Evolutionary conservation across 140 eudicot species (phyloP).

Genomic region (Oenanthe javanica): DNA sequence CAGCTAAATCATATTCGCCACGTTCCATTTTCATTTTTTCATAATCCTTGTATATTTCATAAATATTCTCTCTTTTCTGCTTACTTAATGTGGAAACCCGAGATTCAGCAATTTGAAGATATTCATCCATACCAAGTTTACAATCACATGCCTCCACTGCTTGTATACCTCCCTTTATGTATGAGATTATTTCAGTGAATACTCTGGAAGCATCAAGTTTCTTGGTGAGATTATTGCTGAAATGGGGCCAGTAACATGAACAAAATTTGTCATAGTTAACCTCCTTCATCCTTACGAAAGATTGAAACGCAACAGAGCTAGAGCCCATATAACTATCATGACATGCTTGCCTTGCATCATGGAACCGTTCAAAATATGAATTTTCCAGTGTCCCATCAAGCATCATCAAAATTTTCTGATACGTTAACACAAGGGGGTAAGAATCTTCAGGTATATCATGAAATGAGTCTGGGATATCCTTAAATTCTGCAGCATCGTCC

Average conservation of each 20-base stretch:
- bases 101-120: slow-evolving; percentile 39
- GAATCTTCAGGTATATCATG: slow-evolving; percentile 26
- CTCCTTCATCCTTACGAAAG: slow-evolving; percentile 40
- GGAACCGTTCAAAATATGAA: slow-evolving; percentile 54
- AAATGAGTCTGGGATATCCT: slow-evolving; percentile 51
- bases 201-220: slow-evolving; percentile 52
- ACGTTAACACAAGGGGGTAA: slow-evolving; percentile 74
- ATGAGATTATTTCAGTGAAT: slow-evolving; percentile 73
- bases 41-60: slow-evolving; percentile 42
- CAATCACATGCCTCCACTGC: slow-evolving; percentile 20
- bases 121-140: slow-evolving; percentile 30
- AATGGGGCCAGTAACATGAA: slow-evolving; percentile 59
- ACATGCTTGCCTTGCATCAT: slow-evolving; percentile 9
- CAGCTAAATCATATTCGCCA: slow-evolving; percentile 63
- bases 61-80: slow-evolving; percentile 34
- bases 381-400: slow-evolving; percentile 69
- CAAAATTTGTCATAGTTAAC: slow-evolving; percentile 52
- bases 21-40: slow-evolving; percentile 56
- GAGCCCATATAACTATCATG: slow-evolving; percentile 15
- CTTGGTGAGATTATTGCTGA: slow-evolving; percentile 37
- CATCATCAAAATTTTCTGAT: slow-evolving; percentile 66
- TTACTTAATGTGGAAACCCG: slow-evolving; percentile 41
- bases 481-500: slow-evolving; percentile 33
- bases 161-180: slow-evolving; percentile 59
- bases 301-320: slow-evolving; percentile 35